Conservation (phyloP, 2,329 filamentous ascomycete genomes). For the Colletotrichum sp. region DNA sequence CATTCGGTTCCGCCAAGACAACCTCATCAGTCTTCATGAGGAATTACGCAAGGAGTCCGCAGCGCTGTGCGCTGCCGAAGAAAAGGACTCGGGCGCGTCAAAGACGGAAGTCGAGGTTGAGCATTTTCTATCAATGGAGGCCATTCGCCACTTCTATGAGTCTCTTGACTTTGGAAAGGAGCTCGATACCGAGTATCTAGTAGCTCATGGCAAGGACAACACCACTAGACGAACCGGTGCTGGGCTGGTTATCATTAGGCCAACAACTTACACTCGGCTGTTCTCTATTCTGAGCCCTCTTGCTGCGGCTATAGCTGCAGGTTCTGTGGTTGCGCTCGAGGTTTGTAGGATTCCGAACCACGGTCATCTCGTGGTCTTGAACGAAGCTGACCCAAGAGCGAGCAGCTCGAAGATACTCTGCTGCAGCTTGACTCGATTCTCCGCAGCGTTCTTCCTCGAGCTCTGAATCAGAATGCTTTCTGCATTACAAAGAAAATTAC, state of each 20-base stretch:
- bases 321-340: constrained; percentile 32
- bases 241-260: constrained; percentile 29
- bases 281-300: constrained; percentile 29
- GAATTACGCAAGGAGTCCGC: constrained; percentile 36
- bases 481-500: constrained; percentile 11
- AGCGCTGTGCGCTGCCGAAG: constrained; percentile 43
- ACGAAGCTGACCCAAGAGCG: neutral
- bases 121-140: constrained; percentile 41
- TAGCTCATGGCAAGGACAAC: constrained; percentile 20
- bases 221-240: constrained; percentile 4
- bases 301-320: constrained; percentile 30
- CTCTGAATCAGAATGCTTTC: constrained; percentile 11
- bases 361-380: constrained; percentile 2
- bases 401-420: constrained; percentile 11
- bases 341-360: neutral
- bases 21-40: constrained; percentile 48
- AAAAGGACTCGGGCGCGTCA: constrained; percentile 36
- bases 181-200: constrained; percentile 25
- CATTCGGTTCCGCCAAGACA: constrained; percentile 48
- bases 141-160: constrained; percentile 42
- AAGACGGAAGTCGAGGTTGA: constrained; percentile 38
- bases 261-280: constrained; percentile 25
- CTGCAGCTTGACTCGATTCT: constrained; percentile 10
- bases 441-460: neutral
- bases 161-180: constrained; percentile 36